Evolutionary conservation across 139 green algal species (phyloP), one percentile per base, ranked within the genome.

Genomic region (Coelastrella sp.): DNA sequence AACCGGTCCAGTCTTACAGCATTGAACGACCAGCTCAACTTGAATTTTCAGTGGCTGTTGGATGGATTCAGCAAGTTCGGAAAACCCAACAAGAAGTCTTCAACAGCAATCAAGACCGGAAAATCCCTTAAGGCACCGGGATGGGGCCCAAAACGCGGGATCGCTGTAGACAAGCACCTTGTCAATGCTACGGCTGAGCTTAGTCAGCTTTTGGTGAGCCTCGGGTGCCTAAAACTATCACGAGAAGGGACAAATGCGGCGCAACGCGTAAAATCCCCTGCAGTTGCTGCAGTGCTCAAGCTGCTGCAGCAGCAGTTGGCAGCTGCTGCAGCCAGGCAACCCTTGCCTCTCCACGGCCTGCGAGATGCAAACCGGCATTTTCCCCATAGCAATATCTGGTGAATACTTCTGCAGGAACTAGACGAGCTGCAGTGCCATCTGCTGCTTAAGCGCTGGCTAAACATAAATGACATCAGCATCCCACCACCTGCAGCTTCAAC

Each of bases 391-490:
- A n/a, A n/a, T n/a, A n/a, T n/a, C n/a, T n/a, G n/a, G n/a, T 73
- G 64, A 10, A 19, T 71, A 13, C 7, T 73, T 56, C 3, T 91
- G 59, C 91, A 96, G 93, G 83, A 92, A 17, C 76, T 97, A 68
- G 95, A 97, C 88, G 93, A 97, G 90, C 73, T 97, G 7, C 95
- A 97, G 82, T 78, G 92, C 4, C 95, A 97, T 83, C 90, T 97
- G 5, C 86, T 97, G 86, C 86, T 97, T 11, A 93, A 92, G 78
- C 94, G 95, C 10, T 97, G 92, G 91, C 23, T 94, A 7, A 94
- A 92, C 58, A 89, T 94, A 8, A 32, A 88, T 6, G 32, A 86
- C 5, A 19, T 77, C 57, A 75, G 81, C 20, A 78, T 80, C 23
- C 65, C 61, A 19, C 47, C 83, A 22, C 47, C 83, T 17, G 22